Conservation (phyloP, 495 filamentous ascomycete species). For the Amorphotheca resinae region DNA sequence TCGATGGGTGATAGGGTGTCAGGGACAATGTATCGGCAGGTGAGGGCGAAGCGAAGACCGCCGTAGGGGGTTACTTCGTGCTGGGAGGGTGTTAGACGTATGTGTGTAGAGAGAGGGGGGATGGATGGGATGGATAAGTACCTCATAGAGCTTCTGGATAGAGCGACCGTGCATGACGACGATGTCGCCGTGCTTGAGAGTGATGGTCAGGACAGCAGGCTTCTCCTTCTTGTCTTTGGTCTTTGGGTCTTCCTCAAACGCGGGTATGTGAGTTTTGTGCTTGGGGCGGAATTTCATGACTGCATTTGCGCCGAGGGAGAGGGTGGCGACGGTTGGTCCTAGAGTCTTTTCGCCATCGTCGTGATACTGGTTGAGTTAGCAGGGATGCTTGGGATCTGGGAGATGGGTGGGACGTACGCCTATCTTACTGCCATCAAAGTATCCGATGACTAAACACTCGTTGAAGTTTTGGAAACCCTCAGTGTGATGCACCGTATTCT, state of each 20-base stretch:
- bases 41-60: conserved; percentile 55
- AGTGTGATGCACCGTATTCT: too few species aligned
- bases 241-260: conserved; percentile 7
- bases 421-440: conserved; percentile 58
- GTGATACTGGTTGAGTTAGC: conserved; percentile 49
- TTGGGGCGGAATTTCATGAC: conserved; percentile 64
- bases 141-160: conserved; percentile 65
- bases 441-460: conserved; percentile 64
- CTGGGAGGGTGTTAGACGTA: conserved; percentile 24
- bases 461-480: conserved; percentile 42
- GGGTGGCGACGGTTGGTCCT: conserved; percentile 61
- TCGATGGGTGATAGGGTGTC: conserved; percentile 21
- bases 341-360: conserved; percentile 73
- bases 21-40: conserved; percentile 38
- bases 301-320: conserved; percentile 59
- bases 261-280: conserved; percentile 32
- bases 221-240: conserved; percentile 8
- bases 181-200: conserved; percentile 64
- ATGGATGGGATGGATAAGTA: conserved; percentile 23
- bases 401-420: conserved; percentile 48
- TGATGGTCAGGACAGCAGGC: conserved; percentile 23
- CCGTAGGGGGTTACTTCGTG: conserved; percentile 47
- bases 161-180: conserved; percentile 67
- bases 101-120: not conserved
- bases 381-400: too few species aligned